Conservation (phyloP, 2,329 filamentous ascomycete species). For the Colletotrichum sp. region DNA sequence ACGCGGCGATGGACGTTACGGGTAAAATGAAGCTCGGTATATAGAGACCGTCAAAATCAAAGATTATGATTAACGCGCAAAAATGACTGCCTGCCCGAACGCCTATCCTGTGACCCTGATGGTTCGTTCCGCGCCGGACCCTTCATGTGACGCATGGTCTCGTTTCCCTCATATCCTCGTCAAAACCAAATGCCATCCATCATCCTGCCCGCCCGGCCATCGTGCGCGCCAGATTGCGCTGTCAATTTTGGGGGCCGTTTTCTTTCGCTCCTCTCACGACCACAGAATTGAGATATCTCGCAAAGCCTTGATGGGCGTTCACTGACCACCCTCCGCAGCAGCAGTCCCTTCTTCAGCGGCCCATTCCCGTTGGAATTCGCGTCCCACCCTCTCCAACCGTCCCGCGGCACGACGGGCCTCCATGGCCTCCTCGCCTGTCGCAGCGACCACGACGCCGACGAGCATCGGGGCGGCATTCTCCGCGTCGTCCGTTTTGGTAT, state of each 20-base stretch:
- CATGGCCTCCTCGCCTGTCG: slow-evolving; percentile 47
- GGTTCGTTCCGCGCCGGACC: background rate
- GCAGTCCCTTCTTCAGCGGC: slow-evolving; percentile 32
- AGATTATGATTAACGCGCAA: slow-evolving; percentile 23
- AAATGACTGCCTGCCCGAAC: background rate
- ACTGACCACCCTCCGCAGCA: background rate
- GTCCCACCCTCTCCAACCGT: slow-evolving; percentile 58
- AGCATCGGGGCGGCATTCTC: slow-evolving; percentile 52
- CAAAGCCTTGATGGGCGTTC: background rate
- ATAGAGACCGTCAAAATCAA: slow-evolving; percentile 23
- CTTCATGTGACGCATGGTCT: background rate
- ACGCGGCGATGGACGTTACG: slow-evolving; percentile 20
- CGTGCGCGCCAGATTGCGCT: background rate
- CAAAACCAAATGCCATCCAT: background rate
- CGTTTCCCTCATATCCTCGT: slow-evolving; percentile 3
- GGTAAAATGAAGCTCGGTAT: slow-evolving; percentile 22
- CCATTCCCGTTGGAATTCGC: slow-evolving; percentile 62
- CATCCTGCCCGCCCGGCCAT: background rate
- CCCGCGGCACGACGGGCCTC: slow-evolving; percentile 60
- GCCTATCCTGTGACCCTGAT: background rate
- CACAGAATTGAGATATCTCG: background rate
- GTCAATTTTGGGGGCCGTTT: background rate
- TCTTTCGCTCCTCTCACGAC: background rate
- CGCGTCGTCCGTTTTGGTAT: background rate
- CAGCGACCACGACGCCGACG: slow-evolving; percentile 59